Base-by-base conservation (phyloP, 176 grass and related monocot species). In the Phoenix roebelenii region DNA sequence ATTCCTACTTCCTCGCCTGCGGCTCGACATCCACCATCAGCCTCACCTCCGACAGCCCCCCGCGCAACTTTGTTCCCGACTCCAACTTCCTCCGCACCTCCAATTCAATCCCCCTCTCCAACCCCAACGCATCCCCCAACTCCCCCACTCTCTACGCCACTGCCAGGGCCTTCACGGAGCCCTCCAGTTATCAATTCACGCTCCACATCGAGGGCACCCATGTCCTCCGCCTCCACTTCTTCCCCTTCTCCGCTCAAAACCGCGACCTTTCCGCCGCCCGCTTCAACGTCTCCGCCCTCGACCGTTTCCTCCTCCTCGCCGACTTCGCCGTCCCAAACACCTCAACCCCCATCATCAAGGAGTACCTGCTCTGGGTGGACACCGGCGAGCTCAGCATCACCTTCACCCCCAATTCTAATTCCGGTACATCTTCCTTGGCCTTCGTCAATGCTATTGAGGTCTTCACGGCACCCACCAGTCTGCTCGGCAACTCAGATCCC, bases 181-280 rank as follows among this genome's bases (percentile, higher is more conserved):
- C 0, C 22, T 81, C 76, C 68, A 77, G 64, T 17, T 96, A 96
- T 71, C 3, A 3, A 3, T n/a, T 96, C 18, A 0, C 2, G 0
- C 3, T 59, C 17, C 5, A 65, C 55, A 48, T 7, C 50, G 1
- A 66, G 3, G 58, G 49, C 63, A 72, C 48, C 23, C 51, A 87
- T 75, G 58, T 96, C 64, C 80, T 96, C 65, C 92, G 92, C 63
- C 75, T 96, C 69, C 92, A 96, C 61, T 90, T 96, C 71, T 66
- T 76, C 63, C 86, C 83, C 1, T 82, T 87, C 71, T n/a, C 77
- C 16, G 25, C 52, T 17, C 14, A 12, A 5, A 29, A 61, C 51
- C 0, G 7, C 49, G 50, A 59, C 50, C 23, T 87, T 76, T 57
- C 68, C 12, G 57, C 74, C 1, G 57, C 83, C 5, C 52, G 49